A percentile compares a stretch with the other conserved stretches of the same genome.
phyloP scores from a whole-genome alignment of 2,329 filamentous ascomycete species.

The Periconia sp. region DNA sequence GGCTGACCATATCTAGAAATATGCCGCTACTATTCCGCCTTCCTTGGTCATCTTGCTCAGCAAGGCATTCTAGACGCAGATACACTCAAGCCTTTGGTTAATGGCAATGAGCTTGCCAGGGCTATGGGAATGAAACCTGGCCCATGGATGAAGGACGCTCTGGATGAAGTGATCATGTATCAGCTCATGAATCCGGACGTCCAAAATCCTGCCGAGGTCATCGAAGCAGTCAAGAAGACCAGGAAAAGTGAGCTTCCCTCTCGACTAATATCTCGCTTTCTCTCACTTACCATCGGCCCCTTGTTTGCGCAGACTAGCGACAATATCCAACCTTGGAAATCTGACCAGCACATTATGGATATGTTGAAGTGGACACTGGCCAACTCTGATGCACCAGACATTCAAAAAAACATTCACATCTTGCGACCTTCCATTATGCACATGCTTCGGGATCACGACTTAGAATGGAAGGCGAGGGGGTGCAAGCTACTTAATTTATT shows the following conservation, averaged over 20 bases:
- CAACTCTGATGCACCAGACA: constrained; percentile 55
- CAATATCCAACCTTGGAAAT: constrained; percentile 66
- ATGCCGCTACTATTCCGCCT: constrained; percentile 58
- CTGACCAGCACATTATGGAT: constrained; percentile 58
- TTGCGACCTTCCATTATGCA: constrained; percentile 73
- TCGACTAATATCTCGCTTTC: constrained; percentile 60
- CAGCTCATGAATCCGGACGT: constrained; percentile 79
- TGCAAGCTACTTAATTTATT: constrained; percentile 62
- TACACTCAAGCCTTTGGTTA: constrained; percentile 61
- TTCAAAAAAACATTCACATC: constrained; percentile 69
- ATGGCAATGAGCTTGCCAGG: constrained; percentile 75
- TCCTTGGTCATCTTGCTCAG: constrained; percentile 59
- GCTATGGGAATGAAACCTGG: constrained; percentile 72
- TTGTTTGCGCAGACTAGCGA: constrained; percentile 62
- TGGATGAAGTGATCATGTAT: constrained; percentile 85
- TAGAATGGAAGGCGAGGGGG: constrained; percentile 60
- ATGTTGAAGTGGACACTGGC: constrained; percentile 68
- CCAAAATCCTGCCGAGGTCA: constrained; percentile 60
- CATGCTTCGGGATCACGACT: constrained; percentile 69
- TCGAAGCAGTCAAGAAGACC: constrained; percentile 51
- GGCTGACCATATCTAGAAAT: constrained; percentile 46
- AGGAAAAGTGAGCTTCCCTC: constrained; percentile 57
- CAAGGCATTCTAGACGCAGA: constrained; percentile 59
- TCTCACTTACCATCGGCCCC: constrained; percentile 69
- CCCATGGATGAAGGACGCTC: constrained; percentile 81